A percentile compares a stretch with the other conserved stretches of the same genome.
Conservation (phyloP, 2,329 filamentous ascomycete species). For the Phialophora expanda region DNA sequence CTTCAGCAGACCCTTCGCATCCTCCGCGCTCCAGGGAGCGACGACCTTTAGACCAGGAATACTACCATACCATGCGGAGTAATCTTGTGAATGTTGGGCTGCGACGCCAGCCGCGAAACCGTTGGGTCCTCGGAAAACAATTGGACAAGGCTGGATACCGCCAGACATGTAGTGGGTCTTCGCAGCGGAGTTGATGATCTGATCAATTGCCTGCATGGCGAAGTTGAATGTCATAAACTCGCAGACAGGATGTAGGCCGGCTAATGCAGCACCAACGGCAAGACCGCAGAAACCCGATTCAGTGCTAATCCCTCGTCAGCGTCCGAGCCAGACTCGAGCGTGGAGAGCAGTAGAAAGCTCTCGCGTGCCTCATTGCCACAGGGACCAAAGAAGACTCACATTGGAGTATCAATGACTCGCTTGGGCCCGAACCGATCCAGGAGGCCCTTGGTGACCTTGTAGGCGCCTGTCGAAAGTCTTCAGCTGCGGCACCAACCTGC, state of each 20-base stretch:
- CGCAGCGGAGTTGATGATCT: slow-evolving; percentile 97
- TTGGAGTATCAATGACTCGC: slow-evolving; percentile 96
- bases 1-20: slow-evolving; percentile 97
- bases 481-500: slow-evolving; percentile 4
- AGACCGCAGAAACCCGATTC: slow-evolving; percentile 95
- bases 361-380: background rate
- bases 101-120: slow-evolving; percentile 95
- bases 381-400: slow-evolving; percentile 46
- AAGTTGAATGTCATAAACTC: slow-evolving; percentile 99
- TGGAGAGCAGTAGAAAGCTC: background rate
- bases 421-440: slow-evolving; percentile 96
- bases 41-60: slow-evolving; percentile 98
- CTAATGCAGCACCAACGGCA: slow-evolving; percentile 91
- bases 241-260: slow-evolving; percentile 83
- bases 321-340: background rate
- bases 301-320: slow-evolving; percentile 55
- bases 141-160: slow-evolving; percentile 98
- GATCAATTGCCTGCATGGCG: slow-evolving; percentile 99
- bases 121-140: slow-evolving; percentile 99
- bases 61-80: slow-evolving; percentile 97
- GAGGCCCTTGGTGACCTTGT: slow-evolving; percentile 99
- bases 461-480: slow-evolving; percentile 48
- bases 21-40: slow-evolving; percentile 92
- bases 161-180: slow-evolving; percentile 99
- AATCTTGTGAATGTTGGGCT: slow-evolving; percentile 98